Conservation (phyloP, 768 basidiomycete species). For the Grammothele lineata region DNA sequence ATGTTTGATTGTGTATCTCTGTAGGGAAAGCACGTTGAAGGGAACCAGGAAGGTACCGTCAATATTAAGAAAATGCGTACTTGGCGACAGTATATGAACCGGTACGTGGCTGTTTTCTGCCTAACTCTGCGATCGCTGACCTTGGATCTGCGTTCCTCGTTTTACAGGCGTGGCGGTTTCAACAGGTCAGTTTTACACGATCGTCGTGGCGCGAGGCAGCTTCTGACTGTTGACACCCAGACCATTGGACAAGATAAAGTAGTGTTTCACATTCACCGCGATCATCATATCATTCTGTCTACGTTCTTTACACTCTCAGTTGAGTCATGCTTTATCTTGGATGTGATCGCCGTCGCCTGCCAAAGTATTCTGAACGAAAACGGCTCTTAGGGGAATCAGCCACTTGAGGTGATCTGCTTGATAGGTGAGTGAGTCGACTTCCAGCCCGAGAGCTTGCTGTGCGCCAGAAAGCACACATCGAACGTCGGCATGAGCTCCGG, state of each 20-base stretch:
- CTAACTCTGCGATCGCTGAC: conserved; percentile 6
- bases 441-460: no score
- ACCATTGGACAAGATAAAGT: conserved; percentile 95
- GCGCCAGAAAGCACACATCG: no score
- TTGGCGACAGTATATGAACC: conserved; percentile 99
- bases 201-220: no score
- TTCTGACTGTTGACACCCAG: no score
- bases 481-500: no score
- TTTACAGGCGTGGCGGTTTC: conserved; percentile 73
- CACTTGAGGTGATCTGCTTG: no score
- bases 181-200: conserved; percentile 51
- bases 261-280: conserved; percentile 9
- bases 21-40: conserved; percentile 74
- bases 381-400: no score
- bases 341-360: neutral
- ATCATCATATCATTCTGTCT: neutral
- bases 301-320: neutral
- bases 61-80: conserved; percentile 80
- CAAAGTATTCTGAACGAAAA: no score
- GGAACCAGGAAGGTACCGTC: conserved; percentile 72
- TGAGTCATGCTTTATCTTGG: conserved; percentile 5
- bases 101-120: conserved; percentile 36
- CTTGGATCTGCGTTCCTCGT: conserved; percentile 3
- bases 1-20: no score
- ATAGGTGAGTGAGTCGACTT: no score